Conservation (phyloP, 2,329 filamentous ascomycete species). For the Colletotrichum sp. region DNA sequence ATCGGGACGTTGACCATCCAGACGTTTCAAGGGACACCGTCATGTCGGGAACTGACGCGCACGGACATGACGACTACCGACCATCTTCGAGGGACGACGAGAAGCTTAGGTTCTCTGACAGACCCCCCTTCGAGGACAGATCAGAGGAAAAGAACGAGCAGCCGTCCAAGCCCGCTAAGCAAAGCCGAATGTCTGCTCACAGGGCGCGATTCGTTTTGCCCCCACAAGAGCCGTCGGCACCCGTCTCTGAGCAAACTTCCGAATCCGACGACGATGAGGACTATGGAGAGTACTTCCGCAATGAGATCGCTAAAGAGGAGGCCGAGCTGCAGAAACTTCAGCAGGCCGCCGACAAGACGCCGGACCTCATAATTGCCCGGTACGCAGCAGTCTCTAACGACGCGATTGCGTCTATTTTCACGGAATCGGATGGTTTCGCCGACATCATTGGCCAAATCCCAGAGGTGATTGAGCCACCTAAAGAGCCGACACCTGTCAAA, state of each 20-base stretch:
- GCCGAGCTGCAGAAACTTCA: slow-evolving; percentile 53
- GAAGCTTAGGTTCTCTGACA: neutral
- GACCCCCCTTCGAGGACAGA: slow-evolving; percentile 12
- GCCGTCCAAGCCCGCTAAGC: slow-evolving; percentile 18
- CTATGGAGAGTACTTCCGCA: slow-evolving; percentile 61
- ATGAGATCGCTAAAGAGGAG: slow-evolving; percentile 57
- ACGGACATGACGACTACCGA: neutral
- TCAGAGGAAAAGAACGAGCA: slow-evolving; percentile 16
- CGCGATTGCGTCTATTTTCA: slow-evolving; percentile 52
- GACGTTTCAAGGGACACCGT: slow-evolving; percentile 10
- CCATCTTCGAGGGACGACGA: neutral
- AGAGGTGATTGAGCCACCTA: slow-evolving; percentile 23
- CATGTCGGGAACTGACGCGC: slow-evolving; percentile 7
- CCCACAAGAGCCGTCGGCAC: slow-evolving; percentile 33
- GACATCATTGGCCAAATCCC: slow-evolving; percentile 49
- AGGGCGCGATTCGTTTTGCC: slow-evolving; percentile 45
- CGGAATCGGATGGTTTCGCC: slow-evolving; percentile 47
- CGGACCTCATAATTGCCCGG: slow-evolving; percentile 48
- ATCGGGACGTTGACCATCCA: slow-evolving; percentile 10
- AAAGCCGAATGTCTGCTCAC: slow-evolving; percentile 31
- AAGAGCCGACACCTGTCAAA: slow-evolving; percentile 9
- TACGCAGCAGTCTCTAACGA: slow-evolving; percentile 55
- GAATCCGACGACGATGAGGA: slow-evolving; percentile 63
- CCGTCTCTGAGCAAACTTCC: slow-evolving; percentile 48
- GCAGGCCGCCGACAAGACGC: slow-evolving; percentile 38